These are phyloP conservation scores for Acanthamoeba polyphaga DNA, from an alignment of 208 protist genomes.

Conservation along the genomic window DNA sequence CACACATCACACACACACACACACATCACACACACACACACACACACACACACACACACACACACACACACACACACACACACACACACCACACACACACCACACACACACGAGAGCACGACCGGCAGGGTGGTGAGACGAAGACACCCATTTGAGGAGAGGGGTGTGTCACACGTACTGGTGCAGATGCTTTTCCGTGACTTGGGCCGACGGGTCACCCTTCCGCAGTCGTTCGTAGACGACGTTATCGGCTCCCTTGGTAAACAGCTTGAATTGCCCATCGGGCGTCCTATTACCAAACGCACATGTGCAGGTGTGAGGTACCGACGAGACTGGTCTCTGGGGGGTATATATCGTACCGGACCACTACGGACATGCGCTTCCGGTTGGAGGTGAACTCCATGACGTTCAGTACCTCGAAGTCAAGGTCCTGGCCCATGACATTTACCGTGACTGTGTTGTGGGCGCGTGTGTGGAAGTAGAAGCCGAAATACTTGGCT, in stretches of 20 bases:
- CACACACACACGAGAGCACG: not conserved
- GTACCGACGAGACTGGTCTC: too few relatives aligned
- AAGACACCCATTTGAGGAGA: not conserved
- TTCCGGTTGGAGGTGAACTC: slow-evolving; percentile 90
- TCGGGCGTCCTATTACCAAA: slow-evolving; percentile 24
- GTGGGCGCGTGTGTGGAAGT: slow-evolving; percentile 63
- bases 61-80: too few relatives aligned
- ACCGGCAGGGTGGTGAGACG: not conserved
- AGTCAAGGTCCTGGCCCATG: slow-evolving; percentile 71
- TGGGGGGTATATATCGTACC: not conserved
- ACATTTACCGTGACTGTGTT: slow-evolving; percentile 68
- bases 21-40: too few relatives aligned
- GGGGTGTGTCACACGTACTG: not conserved
- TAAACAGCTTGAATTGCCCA: slow-evolving; percentile 41
- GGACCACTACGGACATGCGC: slow-evolving; percentile 86
- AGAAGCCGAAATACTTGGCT: slow-evolving; percentile 89
- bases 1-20: too few relatives aligned
- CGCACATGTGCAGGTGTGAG: not conserved
- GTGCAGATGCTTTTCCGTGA: slow-evolving; percentile 42
- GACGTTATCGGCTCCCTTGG: slow-evolving; percentile 72
- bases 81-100: too few relatives aligned
- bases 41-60: too few relatives aligned
- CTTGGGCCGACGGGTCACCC: not conserved
- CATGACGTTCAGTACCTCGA: slow-evolving; percentile 82
- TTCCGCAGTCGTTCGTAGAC: slow-evolving; percentile 60